Percentiles rank a stretch among this genome's conserved stretches.
Evolutionary conservation across 345 rosid species (phyloP).

Genomic region (Conringia planisiliqua): DNA sequence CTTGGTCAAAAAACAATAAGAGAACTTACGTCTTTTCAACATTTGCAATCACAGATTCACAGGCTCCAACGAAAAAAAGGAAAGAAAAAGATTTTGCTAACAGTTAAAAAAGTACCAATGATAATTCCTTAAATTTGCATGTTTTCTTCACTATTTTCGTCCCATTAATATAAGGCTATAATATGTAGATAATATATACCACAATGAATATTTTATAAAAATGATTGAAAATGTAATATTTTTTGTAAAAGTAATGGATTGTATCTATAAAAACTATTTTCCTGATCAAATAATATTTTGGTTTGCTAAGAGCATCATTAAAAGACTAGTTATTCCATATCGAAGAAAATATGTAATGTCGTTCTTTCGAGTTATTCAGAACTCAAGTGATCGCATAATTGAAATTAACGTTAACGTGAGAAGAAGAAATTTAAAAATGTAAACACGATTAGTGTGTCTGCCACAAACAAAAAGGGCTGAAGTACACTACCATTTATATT

Average conservation of each 20-base stretch:
- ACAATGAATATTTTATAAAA: background rate
- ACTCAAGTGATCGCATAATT: background rate
- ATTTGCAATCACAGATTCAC: conserved; percentile 22
- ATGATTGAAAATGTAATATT: background rate
- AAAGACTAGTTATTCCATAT: background rate
- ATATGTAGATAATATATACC: background rate
- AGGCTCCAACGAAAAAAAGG: conserved; percentile 14
- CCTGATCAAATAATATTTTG: background rate
- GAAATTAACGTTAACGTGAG: background rate
- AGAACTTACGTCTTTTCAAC: background rate
- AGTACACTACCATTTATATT: conserved; percentile 16
- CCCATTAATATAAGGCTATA: background rate
- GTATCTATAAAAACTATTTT: background rate
- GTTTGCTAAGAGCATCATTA: background rate
- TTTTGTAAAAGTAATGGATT: background rate
- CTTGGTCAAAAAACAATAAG: conserved; percentile 17
- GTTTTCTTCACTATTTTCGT: conserved; percentile 4
- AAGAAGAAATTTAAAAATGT: conserved; percentile 11
- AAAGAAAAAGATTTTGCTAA: conserved; percentile 20
- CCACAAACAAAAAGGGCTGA: conserved; percentile 12
- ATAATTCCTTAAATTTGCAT: conserved; percentile 5
- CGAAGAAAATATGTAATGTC: background rate
- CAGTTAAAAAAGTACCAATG: conserved; percentile 20
- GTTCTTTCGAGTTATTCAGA: conserved; percentile 7
- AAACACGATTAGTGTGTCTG: conserved; percentile 29